Evolutionary conservation across 352 stramenopile genomes (phyloP).

Genomic region (Phytophthora hybrid): DNA sequence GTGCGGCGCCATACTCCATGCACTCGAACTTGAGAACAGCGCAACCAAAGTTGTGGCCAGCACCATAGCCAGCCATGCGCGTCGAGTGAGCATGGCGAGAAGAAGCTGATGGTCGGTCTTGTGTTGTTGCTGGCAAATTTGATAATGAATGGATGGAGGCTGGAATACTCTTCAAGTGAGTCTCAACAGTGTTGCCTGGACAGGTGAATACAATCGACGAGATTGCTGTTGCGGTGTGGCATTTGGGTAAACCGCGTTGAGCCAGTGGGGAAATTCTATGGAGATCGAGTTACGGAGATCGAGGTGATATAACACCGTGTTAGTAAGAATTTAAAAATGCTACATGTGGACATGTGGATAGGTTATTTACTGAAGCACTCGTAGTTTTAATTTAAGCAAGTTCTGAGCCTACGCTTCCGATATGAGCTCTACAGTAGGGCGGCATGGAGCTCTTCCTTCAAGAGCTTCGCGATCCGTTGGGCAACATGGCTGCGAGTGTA

Average conservation of each 20-base stretch:
- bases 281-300: too few species aligned
- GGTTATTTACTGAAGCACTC: too few species aligned
- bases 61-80: not conserved
- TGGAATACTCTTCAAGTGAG: not conserved
- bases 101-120: not conserved
- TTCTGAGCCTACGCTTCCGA: too few species aligned
- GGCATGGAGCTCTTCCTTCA: slow-evolving; percentile 53
- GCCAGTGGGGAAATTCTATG: too few species aligned
- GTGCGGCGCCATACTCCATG: not conserved
- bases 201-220: not conserved
- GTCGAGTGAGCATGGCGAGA: not conserved
- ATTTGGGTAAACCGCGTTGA: not conserved
- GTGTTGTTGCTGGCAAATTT: not conserved
- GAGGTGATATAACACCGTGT: too few species aligned
- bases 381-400: too few species aligned
- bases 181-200: not conserved
- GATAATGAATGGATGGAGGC: not conserved
- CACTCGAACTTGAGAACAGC: not conserved
- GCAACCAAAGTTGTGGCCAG: not conserved
- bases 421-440: slow-evolving; percentile 12
- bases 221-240: not conserved
- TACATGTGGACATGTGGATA: too few species aligned
- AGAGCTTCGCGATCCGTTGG: slow-evolving; percentile 39
- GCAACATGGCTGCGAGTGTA: slow-evolving; percentile 36
- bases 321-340: too few species aligned